Evolutionary conservation across 257 asterid species (phyloP).

Genomic region (Nicotiana benthamiana): DNA sequence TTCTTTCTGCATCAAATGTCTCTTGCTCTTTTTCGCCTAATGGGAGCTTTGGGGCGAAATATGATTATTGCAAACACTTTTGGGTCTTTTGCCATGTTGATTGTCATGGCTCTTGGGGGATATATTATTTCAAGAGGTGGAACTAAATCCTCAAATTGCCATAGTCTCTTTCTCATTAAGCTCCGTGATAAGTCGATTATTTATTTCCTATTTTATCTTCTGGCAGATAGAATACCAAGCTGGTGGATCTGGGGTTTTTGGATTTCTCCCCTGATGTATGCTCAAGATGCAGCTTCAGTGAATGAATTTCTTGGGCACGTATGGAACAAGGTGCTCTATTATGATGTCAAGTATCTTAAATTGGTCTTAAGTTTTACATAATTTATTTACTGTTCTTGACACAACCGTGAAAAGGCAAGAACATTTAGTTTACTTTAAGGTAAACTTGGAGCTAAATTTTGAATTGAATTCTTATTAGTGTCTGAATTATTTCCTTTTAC

Average conservation of each 20-base stretch:
- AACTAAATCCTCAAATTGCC: neutral
- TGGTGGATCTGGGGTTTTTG: constrained; percentile 99
- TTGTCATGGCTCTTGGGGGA: constrained; percentile 94
- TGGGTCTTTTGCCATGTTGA: constrained; percentile 94
- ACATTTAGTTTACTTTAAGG: neutral
- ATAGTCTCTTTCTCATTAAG: neutral
- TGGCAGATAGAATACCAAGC: constrained; percentile 74
- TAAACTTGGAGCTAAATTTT: neutral
- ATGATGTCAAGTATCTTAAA: neutral
- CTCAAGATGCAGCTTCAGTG: constrained; percentile 85
- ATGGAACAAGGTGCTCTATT: constrained; percentile 72
- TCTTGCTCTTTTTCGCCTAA: constrained; percentile 73
- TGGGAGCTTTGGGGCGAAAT: constrained; percentile 88
- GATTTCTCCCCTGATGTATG: constrained; percentile 91
- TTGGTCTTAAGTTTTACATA: neutral
- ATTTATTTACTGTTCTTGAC: neutral
- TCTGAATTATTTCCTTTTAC: neutral
- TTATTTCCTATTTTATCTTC: constrained; percentile 9
- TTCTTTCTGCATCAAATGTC: constrained; percentile 95
- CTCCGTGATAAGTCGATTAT: neutral
- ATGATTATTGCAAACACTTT: constrained; percentile 97
- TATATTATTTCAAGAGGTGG: constrained; percentile 92
- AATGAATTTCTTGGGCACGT: constrained; percentile 91
- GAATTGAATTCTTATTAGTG: neutral
- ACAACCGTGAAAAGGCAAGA: neutral